phyloP scores from a whole-genome alignment of 129 eudicot genomes.

The Flaveria sonorensis region DNA sequence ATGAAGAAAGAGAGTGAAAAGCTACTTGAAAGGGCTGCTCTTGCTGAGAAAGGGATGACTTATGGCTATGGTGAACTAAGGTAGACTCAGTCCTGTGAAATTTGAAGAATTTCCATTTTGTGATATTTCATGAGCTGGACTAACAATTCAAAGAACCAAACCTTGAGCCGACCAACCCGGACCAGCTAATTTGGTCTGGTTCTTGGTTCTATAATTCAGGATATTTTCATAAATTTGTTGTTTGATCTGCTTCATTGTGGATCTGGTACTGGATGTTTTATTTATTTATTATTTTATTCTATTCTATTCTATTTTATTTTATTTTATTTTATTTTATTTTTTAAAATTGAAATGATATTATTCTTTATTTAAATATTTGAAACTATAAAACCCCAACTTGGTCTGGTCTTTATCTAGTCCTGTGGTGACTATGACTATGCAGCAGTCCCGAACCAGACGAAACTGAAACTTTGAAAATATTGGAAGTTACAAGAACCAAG shows the following conservation, averaged over 20 bases:
- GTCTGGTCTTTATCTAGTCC: not conserved
- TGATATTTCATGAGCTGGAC: slow-evolving; percentile 2
- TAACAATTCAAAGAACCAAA: not conserved
- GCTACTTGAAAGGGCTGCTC: slow-evolving; percentile 76
- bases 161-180: not conserved
- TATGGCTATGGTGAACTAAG: slow-evolving; percentile 65
- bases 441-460: not conserved
- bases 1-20: slow-evolving; percentile 90
- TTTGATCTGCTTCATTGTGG: not conserved
- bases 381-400: not conserved
- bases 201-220: not conserved
- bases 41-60: slow-evolving; percentile 86
- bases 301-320: too few species aligned
- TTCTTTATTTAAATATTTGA: not conserved
- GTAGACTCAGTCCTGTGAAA: slow-evolving; percentile 42
- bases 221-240: not conserved
- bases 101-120: not conserved
- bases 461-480: too few species aligned
- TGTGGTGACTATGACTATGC: not conserved
- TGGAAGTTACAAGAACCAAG: not conserved
- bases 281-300: not conserved
- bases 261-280: not conserved
- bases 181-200: not conserved
- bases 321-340: not conserved
- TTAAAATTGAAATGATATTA: not conserved